These are phyloP conservation scores for Trichoderma lentiforme DNA, from an alignment of 2,329 filamentous ascomycete genomes.

Conservation along the genomic window DNA sequence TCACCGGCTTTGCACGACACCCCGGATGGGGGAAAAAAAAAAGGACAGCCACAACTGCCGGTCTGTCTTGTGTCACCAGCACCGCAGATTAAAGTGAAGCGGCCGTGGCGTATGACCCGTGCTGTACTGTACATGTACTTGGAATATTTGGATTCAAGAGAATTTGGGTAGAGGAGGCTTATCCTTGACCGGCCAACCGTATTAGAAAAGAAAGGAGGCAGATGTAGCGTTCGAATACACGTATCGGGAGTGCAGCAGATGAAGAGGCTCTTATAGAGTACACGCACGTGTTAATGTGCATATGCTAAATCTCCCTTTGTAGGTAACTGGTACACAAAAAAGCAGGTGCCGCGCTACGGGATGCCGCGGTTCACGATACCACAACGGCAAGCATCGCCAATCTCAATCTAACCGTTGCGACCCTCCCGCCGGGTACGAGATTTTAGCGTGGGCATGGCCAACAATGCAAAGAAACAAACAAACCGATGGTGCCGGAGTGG, in stretches of 20 bases:
- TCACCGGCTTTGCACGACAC: not conserved
- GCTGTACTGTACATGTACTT: not conserved
- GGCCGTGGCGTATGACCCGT: not conserved
- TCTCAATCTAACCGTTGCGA: not conserved
- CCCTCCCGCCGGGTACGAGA: not conserved
- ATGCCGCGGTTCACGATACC: not conserved
- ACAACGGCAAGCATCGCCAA: not conserved
- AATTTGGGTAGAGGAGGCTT: not conserved
- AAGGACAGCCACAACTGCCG: not conserved
- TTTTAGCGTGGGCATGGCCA: not conserved
- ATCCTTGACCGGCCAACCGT: not conserved
- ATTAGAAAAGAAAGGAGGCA: not conserved
- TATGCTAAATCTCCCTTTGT: not conserved
- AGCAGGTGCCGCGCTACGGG: not conserved
- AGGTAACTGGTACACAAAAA: not conserved
- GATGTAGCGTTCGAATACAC: not conserved
- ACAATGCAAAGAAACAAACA: not conserved
- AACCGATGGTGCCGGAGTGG: conserved; percentile 1
- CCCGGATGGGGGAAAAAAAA: not conserved
- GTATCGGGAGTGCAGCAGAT: not conserved
- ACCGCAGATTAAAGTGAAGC: not conserved
- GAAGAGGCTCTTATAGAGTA: not conserved
- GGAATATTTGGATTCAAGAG: not conserved
- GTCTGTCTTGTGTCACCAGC: not conserved
- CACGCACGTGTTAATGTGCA: not conserved